A percentile compares a stretch with the other conserved stretches of the same genome.
These are phyloP conservation scores for Talaromyces sp. DNA, from an alignment of 2,329 filamentous ascomycete genomes.

Conservation along the genomic window DNA sequence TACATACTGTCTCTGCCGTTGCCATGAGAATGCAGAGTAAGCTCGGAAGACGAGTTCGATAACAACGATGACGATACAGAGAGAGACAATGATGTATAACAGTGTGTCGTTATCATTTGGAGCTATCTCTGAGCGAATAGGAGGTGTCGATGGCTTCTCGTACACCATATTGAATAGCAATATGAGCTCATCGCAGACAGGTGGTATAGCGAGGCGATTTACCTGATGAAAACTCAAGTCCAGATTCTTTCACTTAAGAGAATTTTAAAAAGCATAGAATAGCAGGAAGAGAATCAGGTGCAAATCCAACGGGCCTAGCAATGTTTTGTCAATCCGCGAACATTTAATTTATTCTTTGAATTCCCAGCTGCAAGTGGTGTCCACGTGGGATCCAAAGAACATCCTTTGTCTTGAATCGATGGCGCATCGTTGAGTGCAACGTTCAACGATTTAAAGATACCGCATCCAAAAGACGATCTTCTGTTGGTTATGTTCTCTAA, in stretches of 20 bases:
- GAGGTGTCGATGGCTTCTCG: background rate
- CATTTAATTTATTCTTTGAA: background rate
- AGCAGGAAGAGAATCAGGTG: background rate
- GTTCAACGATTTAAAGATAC: background rate
- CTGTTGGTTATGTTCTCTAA: background rate
- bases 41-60: background rate
- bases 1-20: background rate
- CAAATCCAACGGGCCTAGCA: background rate
- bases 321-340: background rate
- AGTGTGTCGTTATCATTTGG: background rate
- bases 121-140: background rate
- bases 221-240: background rate
- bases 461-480: too few species aligned
- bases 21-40: background rate
- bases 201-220: background rate
- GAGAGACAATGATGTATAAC: background rate
- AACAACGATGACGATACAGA: background rate
- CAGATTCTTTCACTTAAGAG: background rate
- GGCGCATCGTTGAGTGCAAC: background rate
- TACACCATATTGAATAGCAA: background rate
- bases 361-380: background rate
- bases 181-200: background rate
- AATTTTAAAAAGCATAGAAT: background rate
- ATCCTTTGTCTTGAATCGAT: conserved; percentile 21
- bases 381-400: background rate